Evolutionary conservation across 108 stramenopile species (phyloP), one percentile per base, ranked within the genome.

Genomic region (Stephanodiscus minutulus): DNA sequence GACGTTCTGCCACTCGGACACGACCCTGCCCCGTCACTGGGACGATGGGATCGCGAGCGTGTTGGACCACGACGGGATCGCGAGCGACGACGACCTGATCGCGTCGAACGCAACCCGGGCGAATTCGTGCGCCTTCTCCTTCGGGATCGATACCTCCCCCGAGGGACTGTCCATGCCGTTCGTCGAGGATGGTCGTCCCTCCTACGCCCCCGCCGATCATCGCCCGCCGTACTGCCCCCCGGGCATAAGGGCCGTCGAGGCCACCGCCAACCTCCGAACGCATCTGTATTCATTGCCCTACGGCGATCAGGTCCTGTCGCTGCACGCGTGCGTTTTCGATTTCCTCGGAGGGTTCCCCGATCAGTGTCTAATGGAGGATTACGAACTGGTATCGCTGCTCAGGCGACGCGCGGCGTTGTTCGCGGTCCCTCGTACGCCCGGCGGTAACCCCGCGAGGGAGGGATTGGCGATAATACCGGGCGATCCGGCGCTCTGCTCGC

Each of bases 311-410:
- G 77, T 73, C 28, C 61, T 96, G 24, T 83, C 89, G 43, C n/a
- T 96, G 25, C 90, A 89, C n/a, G 66, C 82, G 9, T 35, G 64
- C 55, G 70, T 89, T 6, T 91, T 96, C 69, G 25, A 81, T 17
- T 84, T 74, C 54, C 27, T 96, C 2, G 93, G 96, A 21, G 96
- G 96, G 20, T 94, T 87, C 71, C 96, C 92, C 9, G 82, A 92
- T 61, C 88, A 93, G 68, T 87, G 88, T 37, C 48, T 96, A 11
- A 91, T 96, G 91, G 96, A 96, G 72, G 96, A 96, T 76, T 96
- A 88, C 66, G 95, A 90, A 54, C 61, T 96, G 50, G 80, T 96
- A 15, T 79, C 82, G 5, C 62, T 88, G 64, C 37, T 95, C 43
- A 82, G 93, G 44, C 68, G 67, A 37, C 82, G 93, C 8, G 67